phyloP scores from a whole-genome alignment of 2,329 filamentous ascomycete species.

The Aspergillus pseudoviridinutans region DNA sequence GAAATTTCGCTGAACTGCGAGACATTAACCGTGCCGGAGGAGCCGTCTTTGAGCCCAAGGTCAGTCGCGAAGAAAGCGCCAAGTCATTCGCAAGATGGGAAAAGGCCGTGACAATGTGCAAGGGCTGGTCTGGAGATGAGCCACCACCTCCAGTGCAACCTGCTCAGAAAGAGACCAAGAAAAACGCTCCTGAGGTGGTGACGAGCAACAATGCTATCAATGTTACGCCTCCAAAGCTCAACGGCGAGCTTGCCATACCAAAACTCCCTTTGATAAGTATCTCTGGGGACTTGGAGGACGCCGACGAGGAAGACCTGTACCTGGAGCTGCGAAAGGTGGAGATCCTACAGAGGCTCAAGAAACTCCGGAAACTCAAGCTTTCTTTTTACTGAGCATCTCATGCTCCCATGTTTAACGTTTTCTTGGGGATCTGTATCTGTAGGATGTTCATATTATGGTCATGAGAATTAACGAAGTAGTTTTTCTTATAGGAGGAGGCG shows the following conservation, averaged over 20 bases:
- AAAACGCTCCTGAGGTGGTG: conserved; percentile 7
- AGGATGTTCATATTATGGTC: not conserved
- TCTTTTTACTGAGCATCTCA: conserved; percentile 10
- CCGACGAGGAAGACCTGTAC: conserved; percentile 34
- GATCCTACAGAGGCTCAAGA: conserved; percentile 32
- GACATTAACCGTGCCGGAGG: conserved; percentile 68
- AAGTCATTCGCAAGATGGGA: conserved; percentile 66
- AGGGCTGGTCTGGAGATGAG: conserved; percentile 54
- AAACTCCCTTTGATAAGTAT: conserved; percentile 18
- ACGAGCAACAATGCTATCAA: conserved; percentile 9
- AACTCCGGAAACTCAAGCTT: conserved; percentile 21
- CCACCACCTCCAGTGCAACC: not conserved
- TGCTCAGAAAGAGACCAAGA: not conserved
- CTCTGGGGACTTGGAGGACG: conserved; percentile 27
- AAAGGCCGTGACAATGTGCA: conserved; percentile 70
- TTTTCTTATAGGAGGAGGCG: not conserved
- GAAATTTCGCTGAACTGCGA: conserved; percentile 67
- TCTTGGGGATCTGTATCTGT: not conserved
- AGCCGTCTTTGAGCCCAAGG: conserved; percentile 65
- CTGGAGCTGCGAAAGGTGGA: conserved; percentile 34
- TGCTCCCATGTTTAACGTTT: not conserved
- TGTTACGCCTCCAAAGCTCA: conserved; percentile 6
- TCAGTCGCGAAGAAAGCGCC: conserved; percentile 50
- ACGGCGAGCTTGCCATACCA: conserved; percentile 14
- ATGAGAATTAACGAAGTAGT: not conserved